Conservation (phyloP, 163 green algal genomes). For the Chlorella variabilis region DNA sequence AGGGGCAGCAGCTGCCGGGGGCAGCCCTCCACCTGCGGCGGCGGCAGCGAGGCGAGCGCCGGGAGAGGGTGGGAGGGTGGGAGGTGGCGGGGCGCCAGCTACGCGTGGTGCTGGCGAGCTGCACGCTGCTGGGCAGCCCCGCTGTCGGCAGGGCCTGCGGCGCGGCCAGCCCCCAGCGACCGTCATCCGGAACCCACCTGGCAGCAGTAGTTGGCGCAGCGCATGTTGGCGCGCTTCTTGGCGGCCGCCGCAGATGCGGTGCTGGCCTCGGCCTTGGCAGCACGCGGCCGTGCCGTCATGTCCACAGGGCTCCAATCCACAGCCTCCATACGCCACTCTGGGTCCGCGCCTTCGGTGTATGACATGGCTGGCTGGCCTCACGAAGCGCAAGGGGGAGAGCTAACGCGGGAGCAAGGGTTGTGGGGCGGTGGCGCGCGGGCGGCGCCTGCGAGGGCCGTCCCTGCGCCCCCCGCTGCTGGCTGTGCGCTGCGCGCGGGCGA, state of each 20-base stretch:
- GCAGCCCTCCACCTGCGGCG: slow-evolving; percentile 26
- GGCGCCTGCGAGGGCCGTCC: too few relatives aligned
- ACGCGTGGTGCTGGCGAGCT: background rate
- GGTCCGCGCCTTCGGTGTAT: background rate
- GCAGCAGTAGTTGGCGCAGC: slow-evolving; percentile 12
- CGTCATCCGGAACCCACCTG: background rate
- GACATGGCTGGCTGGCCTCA: too few relatives aligned
- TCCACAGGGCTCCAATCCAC: slow-evolving; percentile 4
- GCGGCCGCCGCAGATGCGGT: too few relatives aligned
- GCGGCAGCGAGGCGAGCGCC: background rate
- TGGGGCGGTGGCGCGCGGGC: too few relatives aligned
- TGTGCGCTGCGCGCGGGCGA: too few relatives aligned
- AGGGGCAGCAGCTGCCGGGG: slow-evolving; percentile 9
- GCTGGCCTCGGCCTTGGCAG: background rate
- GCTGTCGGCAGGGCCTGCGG: background rate
- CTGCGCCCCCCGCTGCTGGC: too few relatives aligned
- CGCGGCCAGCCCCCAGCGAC: background rate
- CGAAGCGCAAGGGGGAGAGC: too few relatives aligned
- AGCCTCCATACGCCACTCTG: slow-evolving; percentile 2
- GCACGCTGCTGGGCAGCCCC: background rate
- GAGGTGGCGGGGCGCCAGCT: background rate
- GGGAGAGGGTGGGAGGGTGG: too few relatives aligned
- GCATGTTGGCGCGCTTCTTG: background rate
- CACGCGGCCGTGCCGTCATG: background rate
- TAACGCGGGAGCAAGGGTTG: too few relatives aligned